Evolutionary conservation across 495 filamentous ascomycete genomes (phyloP), one percentile per base, ranked within the genome.

Genomic region (Penicillium crystallinum): DNA sequence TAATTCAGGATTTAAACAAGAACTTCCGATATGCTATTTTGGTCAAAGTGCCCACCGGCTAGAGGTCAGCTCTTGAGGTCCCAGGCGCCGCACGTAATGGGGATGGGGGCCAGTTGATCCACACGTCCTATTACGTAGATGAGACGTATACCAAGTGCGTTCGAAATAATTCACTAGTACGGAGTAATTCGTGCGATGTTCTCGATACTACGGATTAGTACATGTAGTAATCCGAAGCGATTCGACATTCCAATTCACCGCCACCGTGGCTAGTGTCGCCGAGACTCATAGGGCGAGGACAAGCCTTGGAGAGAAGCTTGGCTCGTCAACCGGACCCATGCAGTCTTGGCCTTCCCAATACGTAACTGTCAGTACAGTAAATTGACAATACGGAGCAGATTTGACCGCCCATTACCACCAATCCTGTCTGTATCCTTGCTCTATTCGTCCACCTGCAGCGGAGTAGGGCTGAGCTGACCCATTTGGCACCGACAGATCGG

Each of bases 261-360:
- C 61, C 52, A 61, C 52, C 34, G 55, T 56, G 50, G 53, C 46
- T 47, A 14, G 19, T 21, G 31, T 49, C 42, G 54, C 51, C 51
- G 52, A 58, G 55, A 29, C 39, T 29, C 22, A 18, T 61, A 59
- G 40, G 64, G 62, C 61, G 50, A 27, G 22, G 53, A 61, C 65
- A 68, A 66, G 63, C 65, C 54, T 68, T 55, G 12, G 54, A 59
- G 47, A 53, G 53, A 66, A 58, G 61, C 65, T 68, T 68, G 58
- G 65, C 65, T 62, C 62, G 58, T 52, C 18, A 12, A 19, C 35
- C 34, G 11, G 33, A 14, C 12, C 23, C 23, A 27, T 27, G 7
- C 7, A 6, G 36, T 37, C 33, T 36, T 36, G 39, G 48, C 38
- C 12, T 30, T 33, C 15, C 29, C 30, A 45, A 53, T 30, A 47